Evolutionary conservation across 768 basidiomycete species (phyloP).

Genomic region (Lyophyllum shimeji): DNA sequence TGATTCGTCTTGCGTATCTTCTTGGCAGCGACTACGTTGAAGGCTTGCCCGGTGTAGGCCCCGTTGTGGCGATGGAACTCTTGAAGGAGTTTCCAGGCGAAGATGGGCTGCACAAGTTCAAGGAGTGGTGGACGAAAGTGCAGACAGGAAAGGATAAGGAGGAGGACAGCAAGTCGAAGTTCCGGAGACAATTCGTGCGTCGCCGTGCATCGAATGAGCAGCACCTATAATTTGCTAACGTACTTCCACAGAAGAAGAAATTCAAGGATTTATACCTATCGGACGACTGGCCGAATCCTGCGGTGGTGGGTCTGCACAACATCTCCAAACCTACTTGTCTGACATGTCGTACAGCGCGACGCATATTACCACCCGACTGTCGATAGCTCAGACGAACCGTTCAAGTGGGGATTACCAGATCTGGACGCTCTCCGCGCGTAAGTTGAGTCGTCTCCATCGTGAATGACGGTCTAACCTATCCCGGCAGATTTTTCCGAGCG

Average conservation of each 20-base stretch:
- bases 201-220: neutral
- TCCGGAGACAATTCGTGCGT: constrained; percentile 83
- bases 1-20: constrained; percentile 89
- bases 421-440: constrained; percentile 87
- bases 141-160: constrained; percentile 84
- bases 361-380: constrained; percentile 93
- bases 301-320: constrained; percentile 61
- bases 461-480: neutral
- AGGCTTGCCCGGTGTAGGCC: constrained; percentile 88
- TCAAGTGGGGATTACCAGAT: constrained; percentile 97
- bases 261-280: constrained; percentile 82
- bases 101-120: constrained; percentile 83
- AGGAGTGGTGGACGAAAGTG: constrained; percentile 92
- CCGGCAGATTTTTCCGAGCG: constrained; percentile 60
- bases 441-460: constrained; percentile 17
- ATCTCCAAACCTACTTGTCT: constrained; percentile 1
- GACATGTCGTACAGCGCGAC: constrained; percentile 58
- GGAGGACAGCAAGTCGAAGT: constrained; percentile 73
- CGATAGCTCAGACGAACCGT: constrained; percentile 88
- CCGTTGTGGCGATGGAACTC: constrained; percentile 95
- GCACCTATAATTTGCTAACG: neutral
- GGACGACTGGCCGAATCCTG: constrained; percentile 88
- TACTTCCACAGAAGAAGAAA: constrained; percentile 71
- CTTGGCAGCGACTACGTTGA: constrained; percentile 97
- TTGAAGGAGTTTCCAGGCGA: constrained; percentile 90